A percentile compares a stretch with the other conserved stretches of the same genome.
Conservation (phyloP, 139 green algal genomes). For the Zygnema circumcarinatum region DNA sequence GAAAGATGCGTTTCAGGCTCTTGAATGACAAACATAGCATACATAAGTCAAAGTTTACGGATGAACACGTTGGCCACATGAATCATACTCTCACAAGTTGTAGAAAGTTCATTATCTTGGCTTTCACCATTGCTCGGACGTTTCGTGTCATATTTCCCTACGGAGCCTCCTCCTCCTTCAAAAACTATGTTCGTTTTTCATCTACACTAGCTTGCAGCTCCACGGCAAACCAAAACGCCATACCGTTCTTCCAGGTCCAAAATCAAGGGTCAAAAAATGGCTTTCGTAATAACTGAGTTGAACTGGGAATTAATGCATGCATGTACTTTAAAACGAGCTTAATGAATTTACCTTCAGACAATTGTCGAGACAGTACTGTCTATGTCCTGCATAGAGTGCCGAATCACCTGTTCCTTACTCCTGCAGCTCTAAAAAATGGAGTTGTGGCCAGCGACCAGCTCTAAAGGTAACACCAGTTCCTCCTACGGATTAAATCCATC, state of each 20-base stretch:
- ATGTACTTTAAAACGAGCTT: too few species aligned
- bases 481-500: too few species aligned
- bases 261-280: not conserved
- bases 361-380: too few species aligned
- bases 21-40: not conserved
- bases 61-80: not conserved
- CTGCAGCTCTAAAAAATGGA: too few species aligned
- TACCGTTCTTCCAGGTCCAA: not conserved
- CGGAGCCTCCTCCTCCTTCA: not conserved
- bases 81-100: too few species aligned
- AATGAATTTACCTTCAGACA: too few species aligned
- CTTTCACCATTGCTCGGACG: not conserved
- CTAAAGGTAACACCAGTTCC: too few species aligned
- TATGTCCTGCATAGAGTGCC: too few species aligned
- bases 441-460: too few species aligned
- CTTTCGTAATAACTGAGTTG: too few species aligned
- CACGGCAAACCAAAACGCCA: not conserved
- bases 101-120: not conserved
- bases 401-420: too few species aligned
- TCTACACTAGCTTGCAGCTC: not conserved
- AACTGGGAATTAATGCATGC: too few species aligned
- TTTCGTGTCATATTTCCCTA: not conserved
- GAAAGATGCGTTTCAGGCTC: not conserved
- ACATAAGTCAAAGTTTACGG: not conserved
- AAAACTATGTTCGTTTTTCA: not conserved